Evolutionary conservation across 768 basidiomycete genomes (phyloP).

Genomic region (Cantharellus cinnabarinus): DNA sequence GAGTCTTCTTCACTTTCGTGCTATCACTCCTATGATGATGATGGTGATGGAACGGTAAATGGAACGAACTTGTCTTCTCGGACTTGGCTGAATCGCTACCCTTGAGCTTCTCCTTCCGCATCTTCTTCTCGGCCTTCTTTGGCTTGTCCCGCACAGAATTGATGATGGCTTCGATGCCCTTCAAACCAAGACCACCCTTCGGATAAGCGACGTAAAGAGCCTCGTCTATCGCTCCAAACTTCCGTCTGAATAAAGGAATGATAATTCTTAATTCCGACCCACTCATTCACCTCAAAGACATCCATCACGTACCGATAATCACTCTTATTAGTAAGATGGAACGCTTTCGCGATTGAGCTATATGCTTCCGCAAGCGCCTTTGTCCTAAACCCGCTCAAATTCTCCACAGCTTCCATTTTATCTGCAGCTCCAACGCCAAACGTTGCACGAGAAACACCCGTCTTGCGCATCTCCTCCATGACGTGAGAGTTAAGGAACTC

Average conservation of each 20-base stretch:
- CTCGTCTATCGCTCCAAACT: background rate
- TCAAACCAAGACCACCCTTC: background rate
- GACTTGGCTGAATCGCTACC: too few species aligned
- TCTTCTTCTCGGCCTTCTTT: too few species aligned
- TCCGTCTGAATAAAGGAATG: background rate
- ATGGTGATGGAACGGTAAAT: too few species aligned
- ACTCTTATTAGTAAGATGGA: conserved; percentile 20
- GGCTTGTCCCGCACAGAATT: background rate
- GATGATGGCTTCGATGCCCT: background rate
- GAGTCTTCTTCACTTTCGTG: too few species aligned
- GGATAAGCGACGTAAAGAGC: background rate
- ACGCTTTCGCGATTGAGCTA: conserved; percentile 18
- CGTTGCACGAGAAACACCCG: conserved; percentile 19
- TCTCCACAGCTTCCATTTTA: conserved; percentile 15
- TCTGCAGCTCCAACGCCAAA: conserved; percentile 24
- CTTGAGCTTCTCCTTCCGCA: too few species aligned
- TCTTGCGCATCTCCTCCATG: conserved; percentile 20
- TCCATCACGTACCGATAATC: conserved; percentile 16
- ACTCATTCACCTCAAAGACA: background rate
- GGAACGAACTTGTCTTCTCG: too few species aligned
- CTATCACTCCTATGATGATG: too few species aligned
- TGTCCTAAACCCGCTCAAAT: conserved; percentile 17
- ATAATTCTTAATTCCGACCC: background rate
- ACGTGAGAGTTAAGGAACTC: conserved; percentile 21
- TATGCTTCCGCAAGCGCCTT: conserved; percentile 23